These are phyloP conservation scores for Gracilaria domingensis DNA, from an alignment of 23 red algal genomes.

Conservation along the genomic window DNA sequence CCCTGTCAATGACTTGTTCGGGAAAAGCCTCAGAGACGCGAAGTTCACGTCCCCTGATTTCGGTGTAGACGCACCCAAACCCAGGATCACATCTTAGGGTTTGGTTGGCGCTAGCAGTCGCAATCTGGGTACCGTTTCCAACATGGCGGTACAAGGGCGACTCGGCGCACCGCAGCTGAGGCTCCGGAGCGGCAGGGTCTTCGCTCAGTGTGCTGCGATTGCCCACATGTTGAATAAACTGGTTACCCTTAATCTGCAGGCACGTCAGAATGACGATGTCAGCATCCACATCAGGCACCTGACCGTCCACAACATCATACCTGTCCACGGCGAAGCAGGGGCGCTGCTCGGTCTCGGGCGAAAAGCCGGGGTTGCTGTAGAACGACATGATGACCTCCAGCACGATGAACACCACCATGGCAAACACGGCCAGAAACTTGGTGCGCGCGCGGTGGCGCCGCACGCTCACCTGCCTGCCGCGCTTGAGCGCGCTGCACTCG, in stretches of 20 bases:
- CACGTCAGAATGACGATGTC: neutral
- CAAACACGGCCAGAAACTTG: neutral
- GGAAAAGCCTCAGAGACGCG: neutral
- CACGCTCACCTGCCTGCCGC: neutral
- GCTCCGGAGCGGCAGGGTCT: no score
- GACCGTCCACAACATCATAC: neutral
- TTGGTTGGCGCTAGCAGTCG: neutral
- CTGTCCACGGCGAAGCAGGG: neutral
- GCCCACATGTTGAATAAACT: neutral
- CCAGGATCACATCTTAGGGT: neutral
- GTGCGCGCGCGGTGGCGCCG: neutral
- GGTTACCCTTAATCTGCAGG: neutral
- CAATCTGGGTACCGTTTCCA: neutral
- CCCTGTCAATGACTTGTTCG: neutral
- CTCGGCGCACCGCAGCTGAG: neutral
- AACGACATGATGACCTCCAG: neutral
- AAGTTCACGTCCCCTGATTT: neutral
- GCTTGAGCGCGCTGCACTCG: neutral
- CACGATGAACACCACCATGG: neutral
- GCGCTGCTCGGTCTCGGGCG: no score
- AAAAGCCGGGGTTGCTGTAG: slow-evolving; percentile 1
- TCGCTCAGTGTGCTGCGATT: neutral
- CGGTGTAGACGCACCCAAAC: neutral
- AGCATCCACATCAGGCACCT: no score
- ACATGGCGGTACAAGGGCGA: neutral